These are phyloP conservation scores for Clathrospora elynae DNA, from an alignment of 2,329 filamentous ascomycete species.

Conservation along the genomic window DNA sequence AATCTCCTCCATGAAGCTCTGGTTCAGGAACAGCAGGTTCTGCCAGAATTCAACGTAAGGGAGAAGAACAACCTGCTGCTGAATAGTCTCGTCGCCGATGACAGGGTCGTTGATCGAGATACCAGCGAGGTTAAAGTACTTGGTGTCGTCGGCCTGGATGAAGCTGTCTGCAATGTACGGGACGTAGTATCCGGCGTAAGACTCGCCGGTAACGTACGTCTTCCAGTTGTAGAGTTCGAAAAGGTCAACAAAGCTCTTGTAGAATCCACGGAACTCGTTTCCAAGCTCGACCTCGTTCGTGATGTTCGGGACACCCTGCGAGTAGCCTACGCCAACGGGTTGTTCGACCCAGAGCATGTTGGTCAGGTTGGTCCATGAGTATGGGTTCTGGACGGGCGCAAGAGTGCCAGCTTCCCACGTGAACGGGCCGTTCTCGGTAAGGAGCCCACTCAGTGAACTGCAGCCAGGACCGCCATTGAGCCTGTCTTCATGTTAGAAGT, in stretches of 20 bases:
- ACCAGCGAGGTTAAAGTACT: conserved; percentile 59
- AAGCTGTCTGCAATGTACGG: conserved; percentile 63
- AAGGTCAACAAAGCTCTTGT: conserved; percentile 60
- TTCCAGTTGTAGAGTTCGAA: conserved; percentile 61
- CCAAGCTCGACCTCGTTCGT: conserved; percentile 55
- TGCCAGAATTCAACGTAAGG: conserved; percentile 50
- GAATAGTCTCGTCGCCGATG: conserved; percentile 49
- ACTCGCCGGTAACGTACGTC: conserved; percentile 61
- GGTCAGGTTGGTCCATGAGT: conserved; percentile 65
- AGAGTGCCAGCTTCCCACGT: conserved; percentile 67
- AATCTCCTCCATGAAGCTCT: conserved; percentile 48
- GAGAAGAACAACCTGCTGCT: conserved; percentile 45
- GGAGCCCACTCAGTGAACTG: conserved; percentile 66
- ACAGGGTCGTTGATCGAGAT: conserved; percentile 57
- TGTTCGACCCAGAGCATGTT: conserved; percentile 55
- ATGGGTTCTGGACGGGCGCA: conserved; percentile 67
- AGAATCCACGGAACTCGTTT: conserved; percentile 57
- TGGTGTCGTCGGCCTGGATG: conserved; percentile 58
- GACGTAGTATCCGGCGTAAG: conserved; percentile 62
- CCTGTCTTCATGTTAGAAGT: conserved; percentile 23
- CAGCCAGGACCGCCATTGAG: conserved; percentile 50
- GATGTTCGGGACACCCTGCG: conserved; percentile 52
- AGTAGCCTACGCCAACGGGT: conserved; percentile 55
- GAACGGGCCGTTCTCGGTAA: conserved; percentile 76
- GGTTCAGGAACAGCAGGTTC: conserved; percentile 51